These are phyloP conservation scores for Colletotrichum acutatum DNA, from an alignment of 2,329 filamentous ascomycete genomes.

Conservation along the genomic window DNA sequence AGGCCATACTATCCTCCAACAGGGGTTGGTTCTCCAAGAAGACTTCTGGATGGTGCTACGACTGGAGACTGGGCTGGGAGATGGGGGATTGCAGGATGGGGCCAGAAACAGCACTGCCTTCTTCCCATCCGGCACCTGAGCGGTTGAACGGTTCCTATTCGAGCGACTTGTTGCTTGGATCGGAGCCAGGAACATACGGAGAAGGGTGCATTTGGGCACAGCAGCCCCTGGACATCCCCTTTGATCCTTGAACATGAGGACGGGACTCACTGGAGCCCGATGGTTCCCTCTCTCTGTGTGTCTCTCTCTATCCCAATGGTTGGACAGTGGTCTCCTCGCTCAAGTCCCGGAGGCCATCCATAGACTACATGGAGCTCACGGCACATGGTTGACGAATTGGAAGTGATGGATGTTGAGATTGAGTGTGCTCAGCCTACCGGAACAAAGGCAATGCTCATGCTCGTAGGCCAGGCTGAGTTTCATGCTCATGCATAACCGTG, in stretches of 20 bases:
- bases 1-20: slow-evolving; percentile 11
- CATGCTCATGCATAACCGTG: slow-evolving; percentile 1
- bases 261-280: slow-evolving; percentile 20
- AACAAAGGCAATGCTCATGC: background rate
- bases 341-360: slow-evolving; percentile 16
- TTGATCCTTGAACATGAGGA: slow-evolving; percentile 11
- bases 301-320: background rate
- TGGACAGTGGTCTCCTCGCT: background rate
- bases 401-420: slow-evolving; percentile 12
- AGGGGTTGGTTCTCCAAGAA: background rate
- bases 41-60: background rate
- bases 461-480: background rate
- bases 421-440: slow-evolving; percentile 26
- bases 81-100: slow-evolving; percentile 25
- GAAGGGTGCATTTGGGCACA: background rate
- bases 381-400: slow-evolving; percentile 10
- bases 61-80: background rate
- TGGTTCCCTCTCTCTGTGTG: background rate
- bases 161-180: slow-evolving; percentile 15
- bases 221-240: slow-evolving; percentile 6
- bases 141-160: slow-evolving; percentile 15
- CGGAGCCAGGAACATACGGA: slow-evolving; percentile 24
- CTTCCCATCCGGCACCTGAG: slow-evolving; percentile 15
- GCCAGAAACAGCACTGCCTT: slow-evolving; percentile 30
- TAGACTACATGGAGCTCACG: background rate